A percentile compares a stretch with the other conserved stretches of the same genome.
phyloP scores from a whole-genome alignment of 805 yeast genomes.

The Starmerella gropengiesseri region DNA sequence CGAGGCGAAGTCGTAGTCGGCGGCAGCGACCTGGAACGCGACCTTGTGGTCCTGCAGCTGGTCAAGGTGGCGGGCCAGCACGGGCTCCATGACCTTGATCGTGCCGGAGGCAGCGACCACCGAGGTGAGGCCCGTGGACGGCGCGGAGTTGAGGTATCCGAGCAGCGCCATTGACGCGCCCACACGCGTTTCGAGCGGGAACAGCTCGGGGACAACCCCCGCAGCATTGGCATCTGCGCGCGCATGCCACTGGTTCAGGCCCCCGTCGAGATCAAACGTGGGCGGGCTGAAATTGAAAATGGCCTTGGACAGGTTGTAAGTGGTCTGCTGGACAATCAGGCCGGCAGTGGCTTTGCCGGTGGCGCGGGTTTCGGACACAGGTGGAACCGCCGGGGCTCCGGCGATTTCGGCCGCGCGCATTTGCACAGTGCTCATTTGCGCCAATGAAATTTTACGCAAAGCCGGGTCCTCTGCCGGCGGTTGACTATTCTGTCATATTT shows the following conservation, averaged over 20 bases:
- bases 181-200: conserved; percentile 53
- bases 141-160: conserved; percentile 41
- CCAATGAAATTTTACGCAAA: too few relatives aligned
- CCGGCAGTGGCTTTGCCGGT: conserved; percentile 15
- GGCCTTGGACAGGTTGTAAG: conserved; percentile 29
- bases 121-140: conserved; percentile 26
- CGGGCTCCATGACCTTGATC: conserved; percentile 56
- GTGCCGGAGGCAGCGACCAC: conserved; percentile 59
- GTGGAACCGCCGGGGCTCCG: conserved; percentile 14
- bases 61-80: conserved; percentile 27
- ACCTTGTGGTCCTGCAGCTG: conserved; percentile 9
- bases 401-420: conserved; percentile 5
- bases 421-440: neutral
- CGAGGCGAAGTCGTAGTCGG: conserved; percentile 50
- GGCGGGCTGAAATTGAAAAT: conserved; percentile 56
- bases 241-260: conserved; percentile 50
- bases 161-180: conserved; percentile 75
- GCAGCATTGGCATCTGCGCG: conserved; percentile 37
- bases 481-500: too few relatives aligned
- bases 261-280: conserved; percentile 48
- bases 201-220: conserved; percentile 51
- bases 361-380: conserved; percentile 6
- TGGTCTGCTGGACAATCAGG: conserved; percentile 27
- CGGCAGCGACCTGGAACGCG: conserved; percentile 62
- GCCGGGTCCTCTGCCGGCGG: too few relatives aligned